Percentiles rank a stretch among this genome's conserved stretches.
Conservation (phyloP, 208 protist genomes). For the Leishmania tropica region DNA sequence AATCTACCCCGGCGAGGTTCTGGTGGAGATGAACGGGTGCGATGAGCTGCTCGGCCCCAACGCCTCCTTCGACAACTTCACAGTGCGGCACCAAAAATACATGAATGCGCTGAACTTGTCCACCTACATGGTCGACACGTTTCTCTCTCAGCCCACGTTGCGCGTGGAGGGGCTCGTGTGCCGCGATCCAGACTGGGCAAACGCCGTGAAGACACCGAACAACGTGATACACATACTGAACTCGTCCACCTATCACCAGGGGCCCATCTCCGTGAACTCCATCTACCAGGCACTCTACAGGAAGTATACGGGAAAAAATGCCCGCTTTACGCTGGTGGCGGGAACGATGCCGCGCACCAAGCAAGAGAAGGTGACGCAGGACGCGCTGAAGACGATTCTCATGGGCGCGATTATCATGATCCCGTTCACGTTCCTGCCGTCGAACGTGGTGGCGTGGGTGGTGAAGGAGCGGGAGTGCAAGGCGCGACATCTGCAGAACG, state of each 20-base stretch:
- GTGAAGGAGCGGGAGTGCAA: slow-evolving; percentile 85
- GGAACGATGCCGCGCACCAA: slow-evolving; percentile 49
- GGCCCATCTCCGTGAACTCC: slow-evolving; percentile 24
- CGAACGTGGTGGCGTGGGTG: slow-evolving; percentile 65
- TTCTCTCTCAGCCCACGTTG: slow-evolving; percentile 10
- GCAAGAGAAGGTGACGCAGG: slow-evolving; percentile 22
- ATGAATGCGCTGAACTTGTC: slow-evolving; percentile 26
- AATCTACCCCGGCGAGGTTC: slow-evolving; percentile 18
- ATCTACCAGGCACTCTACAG: slow-evolving; percentile 31
- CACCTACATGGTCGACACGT: slow-evolving; percentile 37
- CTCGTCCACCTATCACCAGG: slow-evolving; percentile 47
- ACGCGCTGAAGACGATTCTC: slow-evolving; percentile 35
- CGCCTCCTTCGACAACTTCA: slow-evolving; percentile 28
- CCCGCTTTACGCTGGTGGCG: slow-evolving; percentile 13
- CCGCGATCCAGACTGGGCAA: slow-evolving; percentile 27
- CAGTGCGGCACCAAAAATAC: slow-evolving; percentile 23
- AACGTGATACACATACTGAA: slow-evolving; percentile 34
- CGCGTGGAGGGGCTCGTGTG: slow-evolving; percentile 28
- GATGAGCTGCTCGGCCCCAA: slow-evolving; percentile 20
- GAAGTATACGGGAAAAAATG: slow-evolving; percentile 23
- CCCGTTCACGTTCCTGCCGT: slow-evolving; percentile 62
- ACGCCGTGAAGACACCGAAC: slow-evolving; percentile 43
- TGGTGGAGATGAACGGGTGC: slow-evolving; percentile 37
- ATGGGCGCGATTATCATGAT: slow-evolving; percentile 26
- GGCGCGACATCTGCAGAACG: slow-evolving; percentile 75